Conservation (phyloP, 305 asterid genomes). For the Rubia peregrina region DNA sequence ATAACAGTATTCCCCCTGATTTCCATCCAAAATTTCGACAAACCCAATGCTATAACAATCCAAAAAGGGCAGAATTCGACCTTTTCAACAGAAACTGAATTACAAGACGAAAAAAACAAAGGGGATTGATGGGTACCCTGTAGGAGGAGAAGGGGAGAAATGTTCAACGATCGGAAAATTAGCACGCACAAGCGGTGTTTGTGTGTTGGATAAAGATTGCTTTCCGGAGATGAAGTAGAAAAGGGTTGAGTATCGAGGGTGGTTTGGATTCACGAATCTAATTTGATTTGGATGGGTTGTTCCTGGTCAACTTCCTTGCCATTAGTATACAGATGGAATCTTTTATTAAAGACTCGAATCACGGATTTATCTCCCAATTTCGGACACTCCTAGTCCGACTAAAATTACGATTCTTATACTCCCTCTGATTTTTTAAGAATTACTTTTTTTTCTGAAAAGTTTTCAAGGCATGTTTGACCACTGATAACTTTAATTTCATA, state of each 20-base stretch:
- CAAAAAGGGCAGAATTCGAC: neutral
- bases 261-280: neutral
- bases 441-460: too few species aligned
- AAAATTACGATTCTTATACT: too few species aligned
- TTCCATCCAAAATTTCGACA: neutral
- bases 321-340: neutral
- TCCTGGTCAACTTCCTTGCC: neutral
- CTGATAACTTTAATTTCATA: too few species aligned
- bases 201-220: neutral
- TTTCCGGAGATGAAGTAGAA: neutral
- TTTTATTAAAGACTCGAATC: neutral
- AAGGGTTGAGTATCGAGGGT: neutral
- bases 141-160: neutral
- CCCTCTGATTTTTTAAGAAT: too few species aligned
- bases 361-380: neutral
- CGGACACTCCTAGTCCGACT: neutral
- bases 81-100: neutral
- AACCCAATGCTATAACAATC: neutral
- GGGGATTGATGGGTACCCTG: neutral
- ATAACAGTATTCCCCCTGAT: neutral
- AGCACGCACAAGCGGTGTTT: neutral
- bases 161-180: conserved; percentile 3
- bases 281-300: neutral
- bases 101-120: neutral
- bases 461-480: too few species aligned